A percentile compares a stretch with the other conserved stretches of the same genome.
phyloP scores from a whole-genome alignment of 1,139 yeast species.

The Geotrichum reessii region DNA sequence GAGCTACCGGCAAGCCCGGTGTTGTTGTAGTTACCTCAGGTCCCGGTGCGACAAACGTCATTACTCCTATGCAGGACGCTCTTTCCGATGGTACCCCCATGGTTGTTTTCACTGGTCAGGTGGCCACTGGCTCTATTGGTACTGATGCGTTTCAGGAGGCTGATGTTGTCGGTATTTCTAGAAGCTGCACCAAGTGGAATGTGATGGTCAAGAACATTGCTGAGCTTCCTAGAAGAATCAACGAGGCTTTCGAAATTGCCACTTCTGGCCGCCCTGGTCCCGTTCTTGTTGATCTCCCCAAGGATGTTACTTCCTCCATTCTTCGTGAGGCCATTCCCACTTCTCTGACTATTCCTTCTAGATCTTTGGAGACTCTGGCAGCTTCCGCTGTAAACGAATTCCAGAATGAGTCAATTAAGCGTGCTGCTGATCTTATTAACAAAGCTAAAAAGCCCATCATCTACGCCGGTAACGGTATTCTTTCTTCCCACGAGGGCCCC shows the following conservation, averaged over 20 bases:
- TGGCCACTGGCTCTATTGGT: constrained; percentile 90
- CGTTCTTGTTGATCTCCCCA: constrained; percentile 92
- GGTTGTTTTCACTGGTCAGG: constrained; percentile 98
- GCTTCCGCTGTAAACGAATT: constrained; percentile 68
- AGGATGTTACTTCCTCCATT: constrained; percentile 93
- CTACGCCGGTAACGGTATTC: constrained; percentile 88
- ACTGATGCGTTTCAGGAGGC: constrained; percentile 99
- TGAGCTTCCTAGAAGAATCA: constrained; percentile 90
- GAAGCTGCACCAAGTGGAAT: constrained; percentile 98
- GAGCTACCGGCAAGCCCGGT: constrained; percentile 96
- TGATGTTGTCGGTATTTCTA: constrained; percentile 91
- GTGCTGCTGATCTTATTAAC: constrained; percentile 75
- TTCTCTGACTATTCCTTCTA: constrained; percentile 76
- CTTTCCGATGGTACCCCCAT: constrained; percentile 95
- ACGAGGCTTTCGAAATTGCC: constrained; percentile 97
- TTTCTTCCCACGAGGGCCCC: constrained; percentile 80
- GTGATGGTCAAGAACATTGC: constrained; percentile 95
- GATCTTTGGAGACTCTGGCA: constrained; percentile 67
- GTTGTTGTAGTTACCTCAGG: constrained; percentile 96
- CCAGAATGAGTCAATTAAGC: constrained; percentile 65
- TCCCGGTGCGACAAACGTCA: constrained; percentile 97
- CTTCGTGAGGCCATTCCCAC: constrained; percentile 84
- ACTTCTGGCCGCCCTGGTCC: constrained; percentile 97
- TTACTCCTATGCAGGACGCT: constrained; percentile 97
- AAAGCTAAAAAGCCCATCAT: constrained; percentile 81